Evolutionary conservation across 192 early-diverging fungal species (phyloP), one percentile per base, ranked within the genome.

Genomic region (Tieghemiomyces parasiticus): DNA sequence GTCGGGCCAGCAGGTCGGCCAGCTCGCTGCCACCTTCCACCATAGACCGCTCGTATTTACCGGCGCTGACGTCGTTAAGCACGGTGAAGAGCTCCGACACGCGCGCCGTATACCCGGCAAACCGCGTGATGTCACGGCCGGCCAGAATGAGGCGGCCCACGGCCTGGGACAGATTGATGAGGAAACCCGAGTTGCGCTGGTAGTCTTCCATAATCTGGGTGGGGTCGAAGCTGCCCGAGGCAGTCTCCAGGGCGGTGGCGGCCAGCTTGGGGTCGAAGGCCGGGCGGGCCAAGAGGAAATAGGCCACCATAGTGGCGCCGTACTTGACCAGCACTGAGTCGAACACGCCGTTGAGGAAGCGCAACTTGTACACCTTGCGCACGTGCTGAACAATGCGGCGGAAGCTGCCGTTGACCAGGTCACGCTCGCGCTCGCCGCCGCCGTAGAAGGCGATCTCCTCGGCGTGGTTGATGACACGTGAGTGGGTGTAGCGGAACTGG

Each of bases 301-400:
- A 77, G 12, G 85, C 71, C 53, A 93, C 73, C 35, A 93, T 93
- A 59, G 84, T 81, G 1, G 92, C 93, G 62, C 92, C 89, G 73
- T 98, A 98, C 69, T 98, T 98, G 72, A 98, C 90, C 28, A 96
- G 78, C 76, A 95, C 96, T 71, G 96, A 93, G 70, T 97, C 95
- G 49, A 95, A 71, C 92, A 97, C 95, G 26, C 86, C 79, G 67
- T 96, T 88, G 68, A 85, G 86, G 58, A 98, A 85, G 30, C 89
- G 84, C 61, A 87, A 77, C 24, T 80, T 81, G 74, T 87, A 91
- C 34, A 93, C 81, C 51, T 79, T 79, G 66, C 90, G 89, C 66
- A 96, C 77, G 66, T 98, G 95, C 46, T 78, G 78, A 48, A 92
- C 82, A 28, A 98, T 77, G 12, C 78, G 76, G 66, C 77, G 69